phyloP scores from a whole-genome alignment of 805 yeast genomes.

The Wickerhamomyces tratensis region DNA sequence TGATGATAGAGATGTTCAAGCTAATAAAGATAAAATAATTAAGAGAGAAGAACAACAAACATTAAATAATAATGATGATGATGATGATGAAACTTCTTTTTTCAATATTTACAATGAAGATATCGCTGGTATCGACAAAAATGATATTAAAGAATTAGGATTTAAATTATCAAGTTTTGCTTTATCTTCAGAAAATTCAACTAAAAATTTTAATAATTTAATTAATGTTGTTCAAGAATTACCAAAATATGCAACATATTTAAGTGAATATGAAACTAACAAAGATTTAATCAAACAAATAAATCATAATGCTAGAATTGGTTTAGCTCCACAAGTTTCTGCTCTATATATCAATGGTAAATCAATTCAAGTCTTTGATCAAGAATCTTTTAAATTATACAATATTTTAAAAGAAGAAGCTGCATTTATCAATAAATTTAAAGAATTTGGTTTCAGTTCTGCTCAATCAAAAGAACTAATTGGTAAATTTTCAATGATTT shows the following conservation, averaged over 20 bases:
- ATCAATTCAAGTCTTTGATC: constrained; percentile 34
- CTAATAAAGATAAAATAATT: constrained; percentile 10
- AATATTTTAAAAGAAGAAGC: constrained; percentile 29
- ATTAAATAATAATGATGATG: background rate
- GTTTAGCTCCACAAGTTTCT: constrained; percentile 27
- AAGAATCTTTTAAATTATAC: constrained; percentile 33
- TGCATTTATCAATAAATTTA: constrained; percentile 14
- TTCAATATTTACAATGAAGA: constrained; percentile 18
- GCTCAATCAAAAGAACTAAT: constrained; percentile 26
- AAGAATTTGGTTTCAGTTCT: constrained; percentile 24
- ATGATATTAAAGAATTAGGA: constrained; percentile 28
- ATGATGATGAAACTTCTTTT: constrained; percentile 6
- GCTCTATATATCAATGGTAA: constrained; percentile 70
- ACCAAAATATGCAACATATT: constrained; percentile 39
- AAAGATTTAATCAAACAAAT: constrained; percentile 20
- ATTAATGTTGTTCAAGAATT: constrained; percentile 36
- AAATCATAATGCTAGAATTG: constrained; percentile 24
- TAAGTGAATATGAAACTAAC: constrained; percentile 7
- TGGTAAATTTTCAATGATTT: constrained; percentile 27
- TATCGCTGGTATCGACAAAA: constrained; percentile 21
- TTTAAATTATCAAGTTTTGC: constrained; percentile 27
- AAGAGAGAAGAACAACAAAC: constrained; percentile 20
- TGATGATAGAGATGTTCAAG: constrained; percentile 40
- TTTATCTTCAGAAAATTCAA: constrained; percentile 12
- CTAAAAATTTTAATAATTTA: constrained; percentile 27